These are phyloP conservation scores for Pichia sp. DNA, from an alignment of 1,139 yeast genomes.

Conservation along the genomic window DNA sequence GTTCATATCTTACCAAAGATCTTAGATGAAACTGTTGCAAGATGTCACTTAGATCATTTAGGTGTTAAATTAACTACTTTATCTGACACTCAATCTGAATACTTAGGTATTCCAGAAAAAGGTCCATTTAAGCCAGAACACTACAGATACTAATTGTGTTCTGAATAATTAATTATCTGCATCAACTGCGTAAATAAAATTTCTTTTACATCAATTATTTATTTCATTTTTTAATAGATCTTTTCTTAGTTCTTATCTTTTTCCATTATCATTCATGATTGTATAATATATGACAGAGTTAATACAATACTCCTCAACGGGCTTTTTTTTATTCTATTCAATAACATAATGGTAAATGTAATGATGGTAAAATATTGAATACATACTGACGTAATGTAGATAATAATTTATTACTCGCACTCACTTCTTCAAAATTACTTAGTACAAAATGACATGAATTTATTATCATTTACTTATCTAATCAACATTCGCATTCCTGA, in stretches of 20 bases:
- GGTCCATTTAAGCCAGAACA: conserved; percentile 99
- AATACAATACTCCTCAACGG: conserved; percentile 28
- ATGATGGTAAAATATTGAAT: too few species aligned
- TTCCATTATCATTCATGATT: conserved; percentile 8
- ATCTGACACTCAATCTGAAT: conserved; percentile 81
- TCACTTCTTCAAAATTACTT: too few species aligned
- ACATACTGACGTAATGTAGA: too few species aligned
- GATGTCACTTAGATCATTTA: conserved; percentile 92
- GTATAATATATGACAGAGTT: conserved; percentile 14
- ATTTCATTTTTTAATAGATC: conserved; percentile 4
- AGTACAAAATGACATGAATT: too few species aligned
- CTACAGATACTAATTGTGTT: conserved; percentile 79
- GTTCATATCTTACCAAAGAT: conserved; percentile 98
- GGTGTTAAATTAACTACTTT: conserved; percentile 85
- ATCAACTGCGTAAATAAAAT: conserved; percentile 27
- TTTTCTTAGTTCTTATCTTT: conserved; percentile 1
- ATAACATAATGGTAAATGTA: background rate
- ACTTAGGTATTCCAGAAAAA: conserved; percentile 85
- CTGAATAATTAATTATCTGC: conserved; percentile 15
- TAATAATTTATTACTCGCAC: background rate
- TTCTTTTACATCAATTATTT: conserved; percentile 2
- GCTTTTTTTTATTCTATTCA: conserved; percentile 5
- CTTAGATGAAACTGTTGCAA: conserved; percentile 98
- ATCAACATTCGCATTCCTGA: too few species aligned
- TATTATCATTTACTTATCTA: too few species aligned